Conservation (phyloP, 2,329 filamentous ascomycete genomes). For the Bipolaris sorokiniana region DNA sequence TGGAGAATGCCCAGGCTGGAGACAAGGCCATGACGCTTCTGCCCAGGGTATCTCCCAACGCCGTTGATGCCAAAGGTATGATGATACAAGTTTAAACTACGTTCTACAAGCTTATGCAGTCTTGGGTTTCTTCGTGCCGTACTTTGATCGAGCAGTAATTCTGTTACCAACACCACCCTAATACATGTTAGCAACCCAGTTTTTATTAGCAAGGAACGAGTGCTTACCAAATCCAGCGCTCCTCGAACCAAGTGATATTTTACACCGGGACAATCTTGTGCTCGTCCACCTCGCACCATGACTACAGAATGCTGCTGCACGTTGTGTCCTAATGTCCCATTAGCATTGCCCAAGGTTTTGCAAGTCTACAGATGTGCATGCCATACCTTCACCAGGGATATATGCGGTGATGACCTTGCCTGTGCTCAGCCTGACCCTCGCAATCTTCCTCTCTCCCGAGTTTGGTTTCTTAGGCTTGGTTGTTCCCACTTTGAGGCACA, state of each 20-base stretch:
- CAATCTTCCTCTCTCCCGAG: conserved; percentile 94
- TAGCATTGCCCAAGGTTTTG: conserved; percentile 8
- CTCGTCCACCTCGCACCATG: conserved; percentile 87
- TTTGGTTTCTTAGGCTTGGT: conserved; percentile 99
- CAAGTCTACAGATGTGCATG: conserved; percentile 1
- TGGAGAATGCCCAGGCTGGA: background rate
- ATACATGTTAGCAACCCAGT: conserved; percentile 27
- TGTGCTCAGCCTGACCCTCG: conserved; percentile 84
- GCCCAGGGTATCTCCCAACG: conserved; percentile 19
- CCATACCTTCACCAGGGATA: conserved; percentile 85
- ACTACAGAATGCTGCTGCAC: conserved; percentile 99
- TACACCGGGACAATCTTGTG: conserved; percentile 98
- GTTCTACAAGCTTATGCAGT: conserved; percentile 26
- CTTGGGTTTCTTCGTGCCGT: conserved; percentile 99
- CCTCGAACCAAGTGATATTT: conserved; percentile 93
- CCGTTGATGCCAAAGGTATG: conserved; percentile 30
- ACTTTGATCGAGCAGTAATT: conserved; percentile 88
- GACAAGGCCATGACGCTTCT: background rate
- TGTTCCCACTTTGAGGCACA: conserved; percentile 91
- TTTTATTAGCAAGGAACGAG: conserved; percentile 26
- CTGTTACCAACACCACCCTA: conserved; percentile 90
- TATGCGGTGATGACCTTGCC: conserved; percentile 90
- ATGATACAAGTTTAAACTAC: conserved; percentile 36
- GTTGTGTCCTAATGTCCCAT: conserved; percentile 72
- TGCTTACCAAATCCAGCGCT: conserved; percentile 84